A percentile compares a stretch with the other conserved stretches of the same genome.
Conservation (phyloP, 805 yeast genomes). For the Metschnikowia lachancei region DNA sequence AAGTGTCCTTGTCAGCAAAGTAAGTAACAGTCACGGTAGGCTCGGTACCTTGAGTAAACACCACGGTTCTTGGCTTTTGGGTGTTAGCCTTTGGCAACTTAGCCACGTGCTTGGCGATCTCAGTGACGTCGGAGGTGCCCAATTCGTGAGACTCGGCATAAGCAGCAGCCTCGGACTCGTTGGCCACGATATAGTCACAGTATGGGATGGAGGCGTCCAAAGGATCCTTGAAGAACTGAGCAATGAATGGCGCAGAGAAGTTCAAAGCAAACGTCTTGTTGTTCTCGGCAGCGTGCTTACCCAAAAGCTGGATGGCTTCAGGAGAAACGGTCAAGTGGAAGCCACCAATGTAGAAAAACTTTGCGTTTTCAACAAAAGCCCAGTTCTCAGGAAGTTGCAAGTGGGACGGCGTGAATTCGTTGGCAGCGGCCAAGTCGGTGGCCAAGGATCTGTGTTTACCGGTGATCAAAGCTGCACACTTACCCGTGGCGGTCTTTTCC, state of each 20-base stretch:
- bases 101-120: constrained; percentile 82
- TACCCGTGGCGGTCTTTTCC: constrained; percentile 80
- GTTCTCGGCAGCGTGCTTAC: constrained; percentile 84
- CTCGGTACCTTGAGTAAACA: constrained; percentile 93
- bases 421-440: constrained; percentile 97
- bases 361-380: constrained; percentile 76
- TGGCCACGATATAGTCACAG: constrained; percentile 89
- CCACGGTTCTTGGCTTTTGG: constrained; percentile 73
- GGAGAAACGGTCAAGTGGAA: constrained; percentile 98
- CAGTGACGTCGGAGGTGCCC: constrained; percentile 56
- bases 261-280: constrained; percentile 79
- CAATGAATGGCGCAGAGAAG: constrained; percentile 95
- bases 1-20: constrained; percentile 46
- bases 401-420: constrained; percentile 89
- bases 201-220: constrained; percentile 77
- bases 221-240: constrained; percentile 92
- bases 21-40: constrained; percentile 78
- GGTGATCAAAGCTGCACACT: constrained; percentile 93
- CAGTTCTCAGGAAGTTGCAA: constrained; percentile 87
- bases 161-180: constrained; percentile 95
- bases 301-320: constrained; percentile 84
- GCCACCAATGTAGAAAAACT: constrained; percentile 93
- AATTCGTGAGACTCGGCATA: constrained; percentile 84
- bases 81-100: constrained; percentile 70
- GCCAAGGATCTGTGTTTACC: constrained; percentile 89